Percentiles rank a stretch among this genome's conserved stretches.
Conservation (phyloP, 83 land plant genomes). For the Picea mariana region DNA sequence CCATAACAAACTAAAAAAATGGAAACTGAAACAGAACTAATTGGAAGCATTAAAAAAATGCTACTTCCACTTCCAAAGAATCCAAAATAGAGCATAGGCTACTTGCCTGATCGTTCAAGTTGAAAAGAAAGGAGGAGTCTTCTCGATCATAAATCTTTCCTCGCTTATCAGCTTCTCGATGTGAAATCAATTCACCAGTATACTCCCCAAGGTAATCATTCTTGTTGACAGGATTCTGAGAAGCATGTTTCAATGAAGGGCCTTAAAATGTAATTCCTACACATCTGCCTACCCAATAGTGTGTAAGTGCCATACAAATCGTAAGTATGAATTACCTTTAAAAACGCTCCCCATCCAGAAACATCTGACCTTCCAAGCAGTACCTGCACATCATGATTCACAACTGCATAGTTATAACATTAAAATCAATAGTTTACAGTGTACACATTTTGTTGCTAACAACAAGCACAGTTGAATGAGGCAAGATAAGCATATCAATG, state of each 20-base stretch:
- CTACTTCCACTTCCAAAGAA: neutral
- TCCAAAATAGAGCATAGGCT: neutral
- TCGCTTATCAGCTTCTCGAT: conserved; percentile 97
- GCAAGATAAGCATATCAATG: neutral
- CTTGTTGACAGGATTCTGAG: conserved; percentile 86
- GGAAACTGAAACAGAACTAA: neutral
- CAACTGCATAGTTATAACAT: neutral
- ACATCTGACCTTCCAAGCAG: conserved; percentile 95
- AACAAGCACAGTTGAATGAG: neutral
- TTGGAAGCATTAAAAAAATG: neutral
- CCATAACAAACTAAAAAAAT: neutral
- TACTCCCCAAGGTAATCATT: conserved; percentile 98
- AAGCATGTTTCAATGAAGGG: neutral
- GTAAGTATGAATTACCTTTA: conserved; percentile 63
- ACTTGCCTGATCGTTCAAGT: conserved; percentile 92
- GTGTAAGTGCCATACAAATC: neutral
- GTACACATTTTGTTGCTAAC: neutral
- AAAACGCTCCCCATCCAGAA: conserved; percentile 99
- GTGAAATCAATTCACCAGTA: conserved; percentile 96
- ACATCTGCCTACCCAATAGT: neutral
- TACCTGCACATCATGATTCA: conserved; percentile 48
- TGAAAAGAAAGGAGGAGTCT: conserved; percentile 97
- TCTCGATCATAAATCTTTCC: conserved; percentile 98
- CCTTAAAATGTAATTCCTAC: neutral
- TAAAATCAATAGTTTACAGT: neutral